Percentiles rank a stretch among this genome's conserved stretches.
Evolutionary conservation across 2,329 filamentous ascomycete species (phyloP).

Genomic region (Ceratocystis lukuohia): DNA sequence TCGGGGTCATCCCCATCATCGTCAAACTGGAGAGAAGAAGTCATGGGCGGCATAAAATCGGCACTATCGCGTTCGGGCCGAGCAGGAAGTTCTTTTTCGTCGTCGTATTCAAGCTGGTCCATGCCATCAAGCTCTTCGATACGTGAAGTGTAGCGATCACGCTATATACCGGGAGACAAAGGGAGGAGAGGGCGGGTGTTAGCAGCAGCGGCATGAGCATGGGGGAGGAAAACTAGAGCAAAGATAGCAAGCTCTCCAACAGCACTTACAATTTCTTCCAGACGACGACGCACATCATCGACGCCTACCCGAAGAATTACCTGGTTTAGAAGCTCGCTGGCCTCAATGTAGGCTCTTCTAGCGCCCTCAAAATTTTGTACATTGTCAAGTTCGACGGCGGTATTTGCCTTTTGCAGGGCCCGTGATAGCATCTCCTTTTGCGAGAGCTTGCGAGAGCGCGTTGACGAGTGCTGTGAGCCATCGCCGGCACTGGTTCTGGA

Average conservation of each 20-base stretch:
- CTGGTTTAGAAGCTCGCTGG: constrained; percentile 73
- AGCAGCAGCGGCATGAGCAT: neutral
- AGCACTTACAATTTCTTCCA: constrained; percentile 76
- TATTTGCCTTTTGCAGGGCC: constrained; percentile 88
- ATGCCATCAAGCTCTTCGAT: constrained; percentile 76
- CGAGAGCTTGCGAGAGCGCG: constrained; percentile 34
- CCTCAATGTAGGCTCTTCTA: constrained; percentile 79
- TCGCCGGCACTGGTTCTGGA: neutral
- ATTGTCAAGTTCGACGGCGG: constrained; percentile 89
- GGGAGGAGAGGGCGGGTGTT: neutral
- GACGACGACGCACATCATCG: constrained; percentile 75
- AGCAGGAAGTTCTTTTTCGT: constrained; percentile 64
- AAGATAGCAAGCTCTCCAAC: neutral
- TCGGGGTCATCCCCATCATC: constrained; percentile 34
- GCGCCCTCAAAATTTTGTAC: constrained; percentile 88
- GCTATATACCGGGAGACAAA: constrained; percentile 34
- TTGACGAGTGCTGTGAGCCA: constrained; percentile 11
- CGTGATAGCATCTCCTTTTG: constrained; percentile 96
- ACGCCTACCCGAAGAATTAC: constrained; percentile 75
- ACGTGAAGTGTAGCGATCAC: constrained; percentile 77
- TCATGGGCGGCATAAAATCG: constrained; percentile 25
- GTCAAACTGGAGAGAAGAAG: constrained; percentile 27
- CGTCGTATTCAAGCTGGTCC: constrained; percentile 36
- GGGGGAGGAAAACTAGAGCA: neutral
- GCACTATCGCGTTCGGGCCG: constrained; percentile 42